These are phyloP conservation scores for Aspergillus terreus DNA, from an alignment of 2,329 filamentous ascomycete species.

Conservation along the genomic window DNA sequence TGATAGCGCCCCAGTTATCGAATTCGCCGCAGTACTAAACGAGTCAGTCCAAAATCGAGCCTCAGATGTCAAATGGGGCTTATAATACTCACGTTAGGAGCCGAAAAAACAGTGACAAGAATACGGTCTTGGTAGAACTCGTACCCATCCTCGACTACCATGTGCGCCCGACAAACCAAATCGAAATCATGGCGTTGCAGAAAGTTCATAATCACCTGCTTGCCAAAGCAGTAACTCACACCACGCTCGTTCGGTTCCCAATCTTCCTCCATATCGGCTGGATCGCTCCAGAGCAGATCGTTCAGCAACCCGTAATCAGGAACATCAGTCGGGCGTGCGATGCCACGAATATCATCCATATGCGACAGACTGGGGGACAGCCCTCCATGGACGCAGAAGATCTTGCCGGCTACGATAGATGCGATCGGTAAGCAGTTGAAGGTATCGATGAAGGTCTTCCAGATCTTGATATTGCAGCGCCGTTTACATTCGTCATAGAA, in stretches of 20 bases:
- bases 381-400: conserved; percentile 95
- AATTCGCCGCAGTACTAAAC: conserved; percentile 95
- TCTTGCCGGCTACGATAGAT: conserved; percentile 94
- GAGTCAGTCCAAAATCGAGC: too few relatives aligned
- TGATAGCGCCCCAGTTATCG: conserved; percentile 98
- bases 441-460: conserved; percentile 96
- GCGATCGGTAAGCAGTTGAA: conserved; percentile 96
- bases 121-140: conserved; percentile 97
- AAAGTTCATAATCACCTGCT: conserved; percentile 97
- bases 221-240: conserved; percentile 97
- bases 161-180: conserved; percentile 92
- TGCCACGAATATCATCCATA: conserved; percentile 98
- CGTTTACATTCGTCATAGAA: conserved; percentile 99
- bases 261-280: conserved; percentile 94
- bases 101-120: conserved; percentile 94
- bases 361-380: conserved; percentile 87
- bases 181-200: conserved; percentile 94
- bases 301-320: conserved; percentile 95
- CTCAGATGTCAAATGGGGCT: too few relatives aligned
- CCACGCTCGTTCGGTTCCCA: conserved; percentile 98
- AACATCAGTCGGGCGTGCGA: conserved; percentile 92
- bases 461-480: conserved; percentile 92
- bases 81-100: conserved; percentile 74
- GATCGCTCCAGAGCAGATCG: conserved; percentile 94
- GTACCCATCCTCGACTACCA: conserved; percentile 99